phyloP scores from a whole-genome alignment of 2,329 filamentous ascomycete species.

The Stemphylium vesicarium region DNA sequence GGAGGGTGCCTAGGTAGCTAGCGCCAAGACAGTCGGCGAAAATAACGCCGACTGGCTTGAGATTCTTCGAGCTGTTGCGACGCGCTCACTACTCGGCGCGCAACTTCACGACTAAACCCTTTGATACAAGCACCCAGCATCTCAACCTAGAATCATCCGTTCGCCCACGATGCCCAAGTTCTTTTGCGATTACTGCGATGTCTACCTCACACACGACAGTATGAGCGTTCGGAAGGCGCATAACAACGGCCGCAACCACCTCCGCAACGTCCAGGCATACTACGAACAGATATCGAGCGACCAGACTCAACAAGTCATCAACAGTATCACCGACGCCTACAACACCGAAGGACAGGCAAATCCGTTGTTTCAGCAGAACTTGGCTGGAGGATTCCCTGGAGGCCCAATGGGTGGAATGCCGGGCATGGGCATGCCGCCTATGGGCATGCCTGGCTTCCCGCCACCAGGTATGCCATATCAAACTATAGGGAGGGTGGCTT shows the following conservation, averaged over 20 bases:
- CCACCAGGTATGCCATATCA: constrained; percentile 24
- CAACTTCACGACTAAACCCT: constrained; percentile 1
- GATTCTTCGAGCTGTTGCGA: constrained; percentile 31
- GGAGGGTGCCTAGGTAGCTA: neutral
- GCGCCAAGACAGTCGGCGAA: constrained; percentile 26
- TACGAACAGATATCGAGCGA: constrained; percentile 99
- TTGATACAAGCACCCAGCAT: neutral
- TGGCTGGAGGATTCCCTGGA: constrained; percentile 57
- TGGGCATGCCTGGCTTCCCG: constrained; percentile 29
- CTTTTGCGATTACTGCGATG: constrained; percentile 93
- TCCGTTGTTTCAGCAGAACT: constrained; percentile 69
- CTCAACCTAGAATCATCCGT: neutral
- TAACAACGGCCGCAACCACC: constrained; percentile 93
- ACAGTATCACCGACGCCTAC: constrained; percentile 96
- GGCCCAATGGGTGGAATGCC: constrained; percentile 31
- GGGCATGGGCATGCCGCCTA: constrained; percentile 29
- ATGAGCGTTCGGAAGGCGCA: constrained; percentile 99
- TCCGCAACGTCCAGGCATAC: constrained; percentile 97
- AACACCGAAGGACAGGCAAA: constrained; percentile 92
- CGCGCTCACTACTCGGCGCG: constrained; percentile 17
- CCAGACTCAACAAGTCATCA: constrained; percentile 97
- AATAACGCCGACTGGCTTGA: constrained; percentile 18
- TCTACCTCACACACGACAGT: constrained; percentile 99
- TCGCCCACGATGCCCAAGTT: constrained; percentile 34
- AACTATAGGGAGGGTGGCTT: neutral